phyloP scores from a whole-genome alignment of 768 basidiomycete genomes.

The Russula emetica region DNA sequence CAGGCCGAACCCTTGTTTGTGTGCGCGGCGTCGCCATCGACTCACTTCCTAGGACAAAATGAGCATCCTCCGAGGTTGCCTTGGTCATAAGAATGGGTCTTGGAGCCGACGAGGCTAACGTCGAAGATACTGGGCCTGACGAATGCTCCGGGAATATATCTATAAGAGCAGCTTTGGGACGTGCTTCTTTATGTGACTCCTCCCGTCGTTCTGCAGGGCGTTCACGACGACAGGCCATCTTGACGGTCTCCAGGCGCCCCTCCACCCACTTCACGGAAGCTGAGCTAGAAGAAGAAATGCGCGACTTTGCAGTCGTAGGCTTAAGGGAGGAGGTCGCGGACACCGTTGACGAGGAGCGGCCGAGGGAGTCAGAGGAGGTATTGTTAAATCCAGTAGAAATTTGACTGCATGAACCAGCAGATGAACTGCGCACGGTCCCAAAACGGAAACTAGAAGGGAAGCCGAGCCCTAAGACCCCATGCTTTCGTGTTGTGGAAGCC shows the following conservation, averaged over 20 bases:
- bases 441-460: conserved; percentile 51
- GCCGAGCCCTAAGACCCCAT: conserved; percentile 58
- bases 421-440: conserved; percentile 23
- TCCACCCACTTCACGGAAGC: conserved; percentile 52
- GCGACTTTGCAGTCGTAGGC: conserved; percentile 43
- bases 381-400: conserved; percentile 33
- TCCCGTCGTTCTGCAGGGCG: conserved; percentile 33
- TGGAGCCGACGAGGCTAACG: conserved; percentile 9
- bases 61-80: conserved; percentile 52
- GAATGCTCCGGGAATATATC: conserved; percentile 52
- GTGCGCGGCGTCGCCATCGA: conserved; percentile 36
- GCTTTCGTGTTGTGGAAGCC: conserved; percentile 36
- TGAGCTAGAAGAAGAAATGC: conserved; percentile 37
- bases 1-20: conserved; percentile 49
- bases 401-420: conserved; percentile 27
- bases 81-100: conserved; percentile 43
- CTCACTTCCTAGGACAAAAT: conserved; percentile 33
- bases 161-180: conserved; percentile 50
- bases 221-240: conserved; percentile 39
- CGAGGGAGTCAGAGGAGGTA: conserved; percentile 25
- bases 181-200: conserved; percentile 48
- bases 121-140: conserved; percentile 18
- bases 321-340: conserved; percentile 46
- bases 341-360: conserved; percentile 39
- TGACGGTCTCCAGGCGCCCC: conserved; percentile 44